Percentiles rank a stretch among this genome's conserved stretches.
Conservation (phyloP, 2,329 filamentous ascomycete genomes). For the Tothia fuscella region DNA sequence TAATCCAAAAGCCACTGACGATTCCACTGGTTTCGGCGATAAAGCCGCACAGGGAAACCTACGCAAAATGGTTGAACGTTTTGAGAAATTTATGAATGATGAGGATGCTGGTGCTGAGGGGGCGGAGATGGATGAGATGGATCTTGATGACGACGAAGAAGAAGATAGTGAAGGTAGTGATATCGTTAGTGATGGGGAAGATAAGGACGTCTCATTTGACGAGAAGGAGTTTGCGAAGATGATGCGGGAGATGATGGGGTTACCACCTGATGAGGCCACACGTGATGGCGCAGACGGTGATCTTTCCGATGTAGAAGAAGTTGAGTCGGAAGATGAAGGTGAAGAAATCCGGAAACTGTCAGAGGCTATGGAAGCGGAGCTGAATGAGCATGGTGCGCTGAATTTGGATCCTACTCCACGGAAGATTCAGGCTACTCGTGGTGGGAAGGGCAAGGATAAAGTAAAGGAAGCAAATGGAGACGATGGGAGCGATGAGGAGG, state of each 20-base stretch:
- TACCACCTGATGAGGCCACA: conserved; percentile 28
- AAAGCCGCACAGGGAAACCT: conserved; percentile 60
- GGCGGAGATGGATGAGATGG: conserved; percentile 56
- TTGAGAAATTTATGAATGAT: conserved; percentile 83
- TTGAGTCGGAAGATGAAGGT: conserved; percentile 29
- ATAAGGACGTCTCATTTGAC: conserved; percentile 67
- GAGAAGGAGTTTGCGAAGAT: conserved; percentile 75
- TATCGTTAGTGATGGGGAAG: conserved; percentile 46
- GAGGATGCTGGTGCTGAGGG: conserved; percentile 71
- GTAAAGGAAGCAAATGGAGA: conserved; percentile 14
- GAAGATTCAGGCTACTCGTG: not conserved
- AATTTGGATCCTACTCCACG: conserved; percentile 25
- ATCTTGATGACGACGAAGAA: conserved; percentile 46
- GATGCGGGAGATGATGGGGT: conserved; percentile 88
- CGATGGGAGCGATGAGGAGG: conserved; percentile 40
- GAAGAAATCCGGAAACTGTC: conserved; percentile 54
- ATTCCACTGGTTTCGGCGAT: conserved; percentile 42
- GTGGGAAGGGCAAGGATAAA: conserved; percentile 6
- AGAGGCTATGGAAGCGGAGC: conserved; percentile 59
- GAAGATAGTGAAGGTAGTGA: conserved; percentile 37
- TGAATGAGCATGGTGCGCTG: conserved; percentile 56
- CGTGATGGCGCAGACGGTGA: no score
- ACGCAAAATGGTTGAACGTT: conserved; percentile 84
- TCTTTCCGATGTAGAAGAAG: no score
- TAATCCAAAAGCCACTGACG: not conserved